These are phyloP conservation scores for Adiantum capillusveneris DNA, from an alignment of 75 land plant genomes.

Conservation along the genomic window DNA sequence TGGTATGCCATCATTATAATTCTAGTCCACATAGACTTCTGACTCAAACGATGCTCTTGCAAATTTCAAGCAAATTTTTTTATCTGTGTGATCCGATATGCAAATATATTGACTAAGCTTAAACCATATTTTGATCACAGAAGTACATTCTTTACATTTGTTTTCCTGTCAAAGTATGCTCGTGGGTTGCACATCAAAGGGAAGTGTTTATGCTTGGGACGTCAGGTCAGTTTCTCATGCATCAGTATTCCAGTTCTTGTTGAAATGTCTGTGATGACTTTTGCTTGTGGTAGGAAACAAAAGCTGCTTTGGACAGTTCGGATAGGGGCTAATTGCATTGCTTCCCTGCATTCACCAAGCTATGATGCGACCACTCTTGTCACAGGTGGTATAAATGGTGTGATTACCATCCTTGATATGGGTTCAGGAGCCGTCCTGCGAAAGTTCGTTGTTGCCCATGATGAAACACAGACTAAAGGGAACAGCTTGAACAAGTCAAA, in stretches of 20 bases:
- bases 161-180: slow-evolving; percentile 2
- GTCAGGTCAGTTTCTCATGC: slow-evolving; percentile 4
- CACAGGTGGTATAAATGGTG: slow-evolving; percentile 74
- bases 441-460: slow-evolving; percentile 21
- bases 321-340: slow-evolving; percentile 50
- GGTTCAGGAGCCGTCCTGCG: slow-evolving; percentile 45
- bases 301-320: slow-evolving; percentile 53
- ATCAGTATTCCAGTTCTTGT: neutral
- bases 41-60: no score
- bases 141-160: slow-evolving; percentile 17
- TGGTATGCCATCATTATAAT: neutral
- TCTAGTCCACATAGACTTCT: no score
- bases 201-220: slow-evolving; percentile 24
- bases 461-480: neutral
- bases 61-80: no score
- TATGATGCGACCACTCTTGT: slow-evolving; percentile 50
- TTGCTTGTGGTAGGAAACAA: slow-evolving; percentile 32
- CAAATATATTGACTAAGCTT: neutral
- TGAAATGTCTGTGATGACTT: neutral
- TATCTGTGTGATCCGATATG: neutral
- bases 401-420: slow-evolving; percentile 50
- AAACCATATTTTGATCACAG: slow-evolving; percentile 11
- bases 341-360: slow-evolving; percentile 42
- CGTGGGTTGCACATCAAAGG: slow-evolving; percentile 21
- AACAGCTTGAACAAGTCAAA: neutral